Evolutionary conservation across 2,329 filamentous ascomycete genomes (phyloP), one percentile per base, ranked within the genome.

Genomic region (Colletotrichum sp.): DNA sequence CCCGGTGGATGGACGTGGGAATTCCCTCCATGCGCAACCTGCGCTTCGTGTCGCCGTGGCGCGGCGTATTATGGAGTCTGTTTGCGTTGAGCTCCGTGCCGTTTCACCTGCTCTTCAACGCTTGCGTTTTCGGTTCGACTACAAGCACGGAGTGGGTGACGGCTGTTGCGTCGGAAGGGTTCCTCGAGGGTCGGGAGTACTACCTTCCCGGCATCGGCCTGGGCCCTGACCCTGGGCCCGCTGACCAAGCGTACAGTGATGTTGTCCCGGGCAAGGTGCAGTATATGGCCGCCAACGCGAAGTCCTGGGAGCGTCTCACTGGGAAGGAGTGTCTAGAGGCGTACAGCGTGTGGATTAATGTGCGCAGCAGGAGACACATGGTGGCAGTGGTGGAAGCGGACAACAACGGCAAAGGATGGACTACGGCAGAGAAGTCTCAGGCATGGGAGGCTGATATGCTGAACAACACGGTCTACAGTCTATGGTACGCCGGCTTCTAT

Each of bases 1-100:
- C 83, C 2, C 81, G 78, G 18, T 87, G 85, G 84, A 79, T 90
- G 1, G 85, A 88, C 28, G 86, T 89, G 65, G 88, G 89, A 0
- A 79, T 88, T 2, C 81, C 85, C 7, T 88, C 86, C 36, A 34
- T 84, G 4, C 81, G 86, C 2, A 89, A 88, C 75, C 73, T 79
- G n/a, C 67, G 66, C 4, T 68, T 82, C 32, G 75, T 78, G 5
- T 60, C 30, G 30, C 71, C 76, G 10, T 81, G 81, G 69, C 57
- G 67, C 1, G 28, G 77, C 7, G 69, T 73, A 12, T 0, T 68
- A 10, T 83, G 80, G 79, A 4, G 78, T 6, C 55, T 80, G 1
- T 72, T 83, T n/a, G 57, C 77, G 16, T n/a, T 80, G 4, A 80
- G 72, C 28, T 80, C 81, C 1, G 24, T 83, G 12, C 82, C 81